Base-by-base conservation (phyloP, 179 eudicot species). In the Actinidia chinensis region DNA sequence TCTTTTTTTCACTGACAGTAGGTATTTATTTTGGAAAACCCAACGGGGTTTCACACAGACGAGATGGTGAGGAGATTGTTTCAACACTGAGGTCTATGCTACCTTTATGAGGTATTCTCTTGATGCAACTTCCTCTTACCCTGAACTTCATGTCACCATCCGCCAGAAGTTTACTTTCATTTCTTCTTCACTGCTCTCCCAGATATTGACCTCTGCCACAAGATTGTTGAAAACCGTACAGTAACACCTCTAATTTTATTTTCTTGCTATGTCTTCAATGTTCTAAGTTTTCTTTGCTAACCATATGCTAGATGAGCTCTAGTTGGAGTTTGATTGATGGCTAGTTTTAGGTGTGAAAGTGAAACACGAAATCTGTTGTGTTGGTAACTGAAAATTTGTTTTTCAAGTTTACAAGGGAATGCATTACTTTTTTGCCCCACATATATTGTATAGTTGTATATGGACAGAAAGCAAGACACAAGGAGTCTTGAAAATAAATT, bases 21-120 rank as follows among this genome's bases (percentile, higher is more conserved):
- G 98, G 98, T 55, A 95, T 95, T 79, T 95, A 95, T 83, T 95
- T 95, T 86, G 98, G 98, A 82, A 91, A 90, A 75, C 98, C n/a
- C 98, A 42, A 88, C 97, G 90, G 98, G 98, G 58, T 90, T 95
- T 81, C 65, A 89, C 71, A 86, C 86, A 58, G 86, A 91, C 85
- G 97, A 93, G 83, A 87, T 74, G 97, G 97, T 63, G 92, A 93
- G 63, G 97, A 93, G 86, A 89, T 85, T 78, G 97, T 42, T 95
- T 86, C 83, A 95, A 95, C 84, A 95, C 98, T 46, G 98, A 93
- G 84, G 89, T 95, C 63, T 95, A 95, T 83, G 90, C 97, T 59
- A 81, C 85, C 80, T 83, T n/a, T n/a, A 90, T 82, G 97, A 95
- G 98, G 98, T 95, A 83, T 64, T 68, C 13, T 73, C 43, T 73